Evolutionary conservation across 345 rosid species (phyloP), one percentile per base, ranked within the genome.

Genomic region (Schrenkiella parvula): DNA sequence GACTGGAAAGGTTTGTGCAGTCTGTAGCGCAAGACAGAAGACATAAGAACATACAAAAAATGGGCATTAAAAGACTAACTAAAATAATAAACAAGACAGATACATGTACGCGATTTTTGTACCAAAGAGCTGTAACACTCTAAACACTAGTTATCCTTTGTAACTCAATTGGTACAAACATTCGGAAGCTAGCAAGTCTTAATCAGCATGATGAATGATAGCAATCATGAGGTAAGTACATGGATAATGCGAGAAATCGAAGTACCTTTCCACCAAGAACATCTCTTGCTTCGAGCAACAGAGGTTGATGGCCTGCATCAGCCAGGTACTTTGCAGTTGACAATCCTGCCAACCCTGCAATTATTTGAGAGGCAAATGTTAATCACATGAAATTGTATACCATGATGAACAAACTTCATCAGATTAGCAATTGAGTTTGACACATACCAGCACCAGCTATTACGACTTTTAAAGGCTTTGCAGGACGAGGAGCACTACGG

Each of bases 201-300:
- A 4, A 37, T 18, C 37, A 38, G 60, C 25, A 50, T 17, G 41
- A 13, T 28, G 29, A 38, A 21, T 28, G 21, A n/a, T 14, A 52
- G 28, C 47, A 64, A 32, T 4, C 19, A 53, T 43, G 4, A 51
- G 35, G 22, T 21, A 44, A 44, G 18, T 13, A 46, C 1, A 58
- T 11, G n/a, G 8, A 53, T 8, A 52, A 50, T 47, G 8, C 62
- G 64, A 58, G 47, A 12, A 80, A 59, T 7, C 32, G 23, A 76
- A 58, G 37, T 78, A 90, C 98, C 98, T 93, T 93, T 83, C 98
- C 98, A 55, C 98, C 98, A 44, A 93, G 84, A 79, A 87, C 97
- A 78, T 93, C 98, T 83, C 93, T 85, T 51, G 89, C 93, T 84
- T 93, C 96, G 17, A 90, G 78, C 73, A 93, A 60, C 75, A 90